Base-by-base conservation (phyloP, 148 eudicot species). In the Bassia scoparia region DNA sequence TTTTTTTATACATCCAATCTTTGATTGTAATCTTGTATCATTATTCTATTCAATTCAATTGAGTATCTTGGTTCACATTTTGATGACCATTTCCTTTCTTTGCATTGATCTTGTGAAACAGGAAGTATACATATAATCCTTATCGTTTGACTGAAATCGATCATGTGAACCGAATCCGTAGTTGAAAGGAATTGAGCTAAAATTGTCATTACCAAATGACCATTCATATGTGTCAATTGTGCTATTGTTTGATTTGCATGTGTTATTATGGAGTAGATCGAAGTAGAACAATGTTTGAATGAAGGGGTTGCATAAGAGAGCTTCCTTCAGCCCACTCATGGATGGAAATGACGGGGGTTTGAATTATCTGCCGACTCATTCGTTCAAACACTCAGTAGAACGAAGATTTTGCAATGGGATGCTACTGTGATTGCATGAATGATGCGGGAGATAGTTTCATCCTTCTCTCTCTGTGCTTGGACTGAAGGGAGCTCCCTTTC, bases 401-500 rank as follows among this genome's bases (percentile, higher is more conserved):
- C 68, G 48, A 67, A 31, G 74, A 53, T 29, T n/a, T 53, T 50
- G 27, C 24, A 55, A 69, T 56, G 48, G 74, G 81, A 78, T 89
- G 29, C 82, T 93, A 86, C 92, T 86, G 90, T 95, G 98, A 84
- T 84, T 95, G 97, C 84, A 72, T 89, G 97, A 89, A 95, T 95
- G 98, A 95, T 84, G 98, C 97, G 98, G 98, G 98, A 95, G 98
- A 95, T 91, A 80, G 74, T 94, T 89, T 89, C 95, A 61, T 76
- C 85, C 80, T 83, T 80, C 86, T 86, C 79, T 84, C 80, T 89
- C 98, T 61, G 61, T 94, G 91, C 97, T 94, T 94, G 98, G 98
- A 94, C 98, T 94, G 98, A 94, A 94, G 98, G 98, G 98, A 91
- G 98, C 98, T 94, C 98, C 97, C 91, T 88, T 79, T 83, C 83